phyloP scores from a whole-genome alignment of 148 eudicot species.

The Nyssa sinensis region DNA sequence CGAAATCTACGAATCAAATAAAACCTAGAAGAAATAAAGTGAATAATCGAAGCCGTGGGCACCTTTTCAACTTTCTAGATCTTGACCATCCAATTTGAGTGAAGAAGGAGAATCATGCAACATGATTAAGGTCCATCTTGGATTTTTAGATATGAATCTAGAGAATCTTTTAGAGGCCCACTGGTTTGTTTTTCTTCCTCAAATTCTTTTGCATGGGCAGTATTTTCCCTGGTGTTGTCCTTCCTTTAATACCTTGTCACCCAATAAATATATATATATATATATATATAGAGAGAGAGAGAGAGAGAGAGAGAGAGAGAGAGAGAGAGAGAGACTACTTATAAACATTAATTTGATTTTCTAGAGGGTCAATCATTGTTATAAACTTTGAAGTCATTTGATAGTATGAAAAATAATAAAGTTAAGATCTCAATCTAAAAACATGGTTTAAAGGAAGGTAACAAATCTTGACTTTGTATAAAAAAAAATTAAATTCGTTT shows the following conservation, averaged over 20 bases:
- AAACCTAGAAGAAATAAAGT: too few species aligned
- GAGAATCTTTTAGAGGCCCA: conserved; percentile 1
- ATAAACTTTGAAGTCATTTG: neutral
- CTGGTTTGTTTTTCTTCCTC: neutral
- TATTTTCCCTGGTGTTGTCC: neutral
- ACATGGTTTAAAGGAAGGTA: neutral
- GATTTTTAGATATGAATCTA: neutral
- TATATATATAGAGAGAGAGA: too few species aligned
- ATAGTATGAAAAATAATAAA: neutral
- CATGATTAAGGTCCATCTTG: neutral
- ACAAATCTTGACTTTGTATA: neutral
- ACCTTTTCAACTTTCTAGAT: too few species aligned
- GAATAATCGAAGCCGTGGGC: too few species aligned
- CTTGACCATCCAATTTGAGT: too few species aligned
- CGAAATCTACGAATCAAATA: too few species aligned
- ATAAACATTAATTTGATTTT: too few species aligned
- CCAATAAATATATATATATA: too few species aligned
- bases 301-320: too few species aligned
- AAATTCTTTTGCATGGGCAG: conserved; percentile 5
- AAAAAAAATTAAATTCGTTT: too few species aligned
- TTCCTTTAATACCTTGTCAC: conserved; percentile 1
- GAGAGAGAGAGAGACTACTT: too few species aligned
- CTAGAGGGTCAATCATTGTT: too few species aligned
- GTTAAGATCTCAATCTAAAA: neutral
- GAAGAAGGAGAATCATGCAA: neutral